Evolutionary conservation across 495 filamentous ascomycete genomes (phyloP), one percentile per base, ranked within the genome.

Genomic region (Oidiodendron maius): DNA sequence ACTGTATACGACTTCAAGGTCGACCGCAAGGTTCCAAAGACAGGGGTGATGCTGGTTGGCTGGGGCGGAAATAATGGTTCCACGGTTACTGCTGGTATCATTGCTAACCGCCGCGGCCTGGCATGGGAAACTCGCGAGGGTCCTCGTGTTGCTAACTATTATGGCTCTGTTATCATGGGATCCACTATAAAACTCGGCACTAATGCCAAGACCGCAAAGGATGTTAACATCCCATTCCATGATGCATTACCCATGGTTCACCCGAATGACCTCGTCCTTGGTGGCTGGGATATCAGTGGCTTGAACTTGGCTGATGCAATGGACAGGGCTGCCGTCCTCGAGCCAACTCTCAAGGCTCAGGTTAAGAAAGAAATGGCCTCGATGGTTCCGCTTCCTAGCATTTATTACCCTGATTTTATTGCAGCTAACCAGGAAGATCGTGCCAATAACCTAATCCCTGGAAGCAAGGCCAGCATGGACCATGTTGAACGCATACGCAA

Each of bases 351-450:
- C 58, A 98, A 98, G 77, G 67, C 71, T 46, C 77, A 83, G 52
- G 87, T 98, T 56, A 82, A 83, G 69, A 93, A 95, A 77, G 86
- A 96, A 71, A 91, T 97, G 91, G 74, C 80, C 52, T 71, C 72
- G 55, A 86, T 97, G 83, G 83, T 83, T 60, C 93, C 93, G 13
- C 78, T 97, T 55, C 91, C 90, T 22, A 89, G 84, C 69, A 86
- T 96, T 71, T 98, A 97, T 80, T 98, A 98, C 64, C 93, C 93
- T 3, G 93, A 98, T 68, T 98, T 97, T 75, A 98, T 98, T 62
- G 93, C 93, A 51, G 86, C 93, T 67, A 98, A 98, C 74, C 93
- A 98, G 75, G 91, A 90, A 67, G 91, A 91, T 58, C 88, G 93
- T 63, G 93, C 94, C 50, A 89, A 98, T 71, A 97, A 98, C 60